Base-by-base conservation (phyloP, 1,284 basidiomycete genomes). In the Meira nashicola region DNA sequence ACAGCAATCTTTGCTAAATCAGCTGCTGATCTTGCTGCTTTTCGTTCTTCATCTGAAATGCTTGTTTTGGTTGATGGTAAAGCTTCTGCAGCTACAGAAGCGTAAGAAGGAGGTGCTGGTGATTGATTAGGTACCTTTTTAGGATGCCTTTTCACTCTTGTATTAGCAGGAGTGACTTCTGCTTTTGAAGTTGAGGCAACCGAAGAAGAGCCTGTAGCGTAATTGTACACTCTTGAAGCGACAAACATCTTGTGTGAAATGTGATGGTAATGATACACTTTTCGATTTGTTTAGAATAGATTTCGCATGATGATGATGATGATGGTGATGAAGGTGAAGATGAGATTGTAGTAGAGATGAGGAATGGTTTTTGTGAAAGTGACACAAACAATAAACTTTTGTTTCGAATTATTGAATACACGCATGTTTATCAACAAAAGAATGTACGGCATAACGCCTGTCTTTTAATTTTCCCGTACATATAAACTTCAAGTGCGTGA, bases 211-310 rank as follows among this genome's bases (percentile, higher is more conserved):
- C 17, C 12, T 40, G 8, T 48, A 19, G 38, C 21, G 41, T 60
- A 60, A 23, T 50, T 60, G 43, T 60, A 60, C 15, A 60, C 53
- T 3, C 41, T 41, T n/a, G 58, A 60, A 46, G 58, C 58, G 17
- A 60, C 58, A 44, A 60, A 60, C 58, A 60, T 60, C 43, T 44
- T 25, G 43, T 33, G 28, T 33, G 28, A 8, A 33, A 33, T 33
- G 4, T 33, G 28, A 33, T n/a, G n/a, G n/a, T n/a, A n/a, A n/a
- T n/a, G n/a, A n/a, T n/a, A n/a, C n/a, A n/a, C n/a, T n/a, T n/a
- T n/a, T n/a, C n/a, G 28, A 33, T 4, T 33, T 33, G 28, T 33
- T 33, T 33, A 33, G 28, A 33, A 33, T 33, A 33, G 28, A 33
- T 8, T 33, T 33, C 28, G 28, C 28, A 33, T 33, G 28, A 33